These are phyloP conservation scores for Neurospora sp. DNA, from an alignment of 2,329 filamentous ascomycete species.

Conservation along the genomic window DNA sequence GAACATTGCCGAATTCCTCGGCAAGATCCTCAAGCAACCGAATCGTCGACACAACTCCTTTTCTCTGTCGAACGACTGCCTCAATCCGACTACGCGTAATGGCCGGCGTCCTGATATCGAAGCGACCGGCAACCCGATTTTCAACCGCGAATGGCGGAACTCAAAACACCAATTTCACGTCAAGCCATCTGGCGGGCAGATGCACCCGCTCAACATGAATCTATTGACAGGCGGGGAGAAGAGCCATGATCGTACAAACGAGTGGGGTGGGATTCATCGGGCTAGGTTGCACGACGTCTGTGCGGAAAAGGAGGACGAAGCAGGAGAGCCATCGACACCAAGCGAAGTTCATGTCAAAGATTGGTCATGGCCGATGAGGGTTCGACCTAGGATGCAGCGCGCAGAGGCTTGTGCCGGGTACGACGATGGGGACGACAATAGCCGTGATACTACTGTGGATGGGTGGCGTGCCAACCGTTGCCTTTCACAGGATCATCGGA, in stretches of 20 bases:
- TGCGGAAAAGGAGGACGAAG: background rate
- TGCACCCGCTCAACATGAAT: constrained; percentile 9
- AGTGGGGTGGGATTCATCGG: background rate
- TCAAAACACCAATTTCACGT: constrained; percentile 2
- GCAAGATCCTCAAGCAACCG: constrained; percentile 23
- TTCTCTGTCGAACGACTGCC: background rate
- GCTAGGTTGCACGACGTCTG: background rate
- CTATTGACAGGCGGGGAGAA: background rate
- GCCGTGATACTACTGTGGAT: background rate
- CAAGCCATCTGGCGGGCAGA: constrained; percentile 5
- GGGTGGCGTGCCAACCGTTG: background rate
- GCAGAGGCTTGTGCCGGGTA: background rate
- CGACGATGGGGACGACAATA: background rate
- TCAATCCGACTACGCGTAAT: background rate
- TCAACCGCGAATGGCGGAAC: constrained; percentile 6
- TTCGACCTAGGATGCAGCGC: background rate
- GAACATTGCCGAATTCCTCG: constrained; percentile 40
- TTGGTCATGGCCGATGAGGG: background rate
- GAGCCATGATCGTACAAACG: background rate
- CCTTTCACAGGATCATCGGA: background rate
- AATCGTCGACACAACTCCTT: background rate
- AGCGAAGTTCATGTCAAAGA: background rate
- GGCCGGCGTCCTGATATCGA: background rate
- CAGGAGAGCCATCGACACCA: background rate
- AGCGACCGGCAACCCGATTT: background rate